Conservation (phyloP, 176 grass and related monocot species). For the Zoysia japonica region DNA sequence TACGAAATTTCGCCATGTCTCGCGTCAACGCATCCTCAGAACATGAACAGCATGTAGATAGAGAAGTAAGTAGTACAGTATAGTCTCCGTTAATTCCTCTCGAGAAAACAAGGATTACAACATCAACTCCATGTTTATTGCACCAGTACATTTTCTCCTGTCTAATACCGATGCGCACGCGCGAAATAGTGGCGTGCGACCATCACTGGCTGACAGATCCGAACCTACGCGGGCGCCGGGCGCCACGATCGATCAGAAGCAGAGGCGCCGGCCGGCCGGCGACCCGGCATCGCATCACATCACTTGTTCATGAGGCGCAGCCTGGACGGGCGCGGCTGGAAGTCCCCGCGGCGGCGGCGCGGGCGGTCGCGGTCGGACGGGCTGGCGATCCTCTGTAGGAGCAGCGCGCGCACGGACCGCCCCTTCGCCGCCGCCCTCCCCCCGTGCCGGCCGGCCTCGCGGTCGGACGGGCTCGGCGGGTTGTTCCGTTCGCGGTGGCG, state of each 20-base stretch:
- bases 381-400: conserved; percentile 49
- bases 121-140: too few species aligned
- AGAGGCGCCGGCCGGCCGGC: neutral
- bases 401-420: conserved; percentile 53
- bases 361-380: conserved; percentile 46
- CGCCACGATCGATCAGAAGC: neutral
- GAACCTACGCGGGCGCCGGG: neutral
- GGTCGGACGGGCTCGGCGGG: neutral
- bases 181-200: conserved; percentile 40
- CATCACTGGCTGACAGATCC: neutral
- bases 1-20: neutral
- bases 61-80: neutral
- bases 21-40: neutral
- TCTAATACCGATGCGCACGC: conserved; percentile 14
- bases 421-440: conserved; percentile 24
- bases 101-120: neutral
- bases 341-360: conserved; percentile 47
- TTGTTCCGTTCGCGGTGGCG: conserved; percentile 41
- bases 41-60: neutral
- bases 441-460: neutral
- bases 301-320: conserved; percentile 49
- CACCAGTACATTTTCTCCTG: too few species aligned
- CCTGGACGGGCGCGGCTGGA: conserved; percentile 64
- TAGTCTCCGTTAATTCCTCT: neutral
- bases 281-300: neutral